phyloP scores from a whole-genome alignment of 106 monocot genomes.

The Xerophyta viscosa region DNA sequence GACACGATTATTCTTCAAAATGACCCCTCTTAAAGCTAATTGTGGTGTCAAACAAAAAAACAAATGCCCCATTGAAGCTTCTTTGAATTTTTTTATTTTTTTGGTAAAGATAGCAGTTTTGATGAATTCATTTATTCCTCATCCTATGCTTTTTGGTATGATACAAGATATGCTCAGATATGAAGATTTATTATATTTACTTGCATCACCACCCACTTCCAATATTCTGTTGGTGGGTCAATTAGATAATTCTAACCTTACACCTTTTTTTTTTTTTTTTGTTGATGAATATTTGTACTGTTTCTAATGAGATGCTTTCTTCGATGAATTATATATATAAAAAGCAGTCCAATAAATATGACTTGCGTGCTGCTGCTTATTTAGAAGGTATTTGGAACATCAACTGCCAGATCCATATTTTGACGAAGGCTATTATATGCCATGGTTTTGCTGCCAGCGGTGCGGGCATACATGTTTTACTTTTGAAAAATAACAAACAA shows the following conservation, averaged over 20 bases:
- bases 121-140: constrained; percentile 18
- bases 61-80: constrained; percentile 1
- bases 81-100: neutral
- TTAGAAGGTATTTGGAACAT: too few species aligned
- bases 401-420: too few species aligned
- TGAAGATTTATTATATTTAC: constrained; percentile 13
- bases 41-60: constrained; percentile 18
- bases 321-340: too few species aligned
- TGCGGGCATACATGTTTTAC: too few species aligned
- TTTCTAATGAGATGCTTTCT: too few species aligned
- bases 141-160: constrained; percentile 7
- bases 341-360: too few species aligned
- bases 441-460: too few species aligned
- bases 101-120: constrained; percentile 7
- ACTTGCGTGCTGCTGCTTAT: too few species aligned
- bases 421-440: too few species aligned
- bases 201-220: constrained; percentile 29
- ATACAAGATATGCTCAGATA: constrained; percentile 32
- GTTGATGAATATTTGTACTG: too few species aligned
- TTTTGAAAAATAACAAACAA: too few species aligned
- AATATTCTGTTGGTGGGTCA: constrained; percentile 17
- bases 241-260: constrained; percentile 12
- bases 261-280: neutral
- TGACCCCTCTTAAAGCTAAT: neutral
- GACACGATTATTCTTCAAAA: neutral